Evolutionary conservation across 352 stramenopile genomes (phyloP).

Genomic region (Phytophthora fragariaefolia): DNA sequence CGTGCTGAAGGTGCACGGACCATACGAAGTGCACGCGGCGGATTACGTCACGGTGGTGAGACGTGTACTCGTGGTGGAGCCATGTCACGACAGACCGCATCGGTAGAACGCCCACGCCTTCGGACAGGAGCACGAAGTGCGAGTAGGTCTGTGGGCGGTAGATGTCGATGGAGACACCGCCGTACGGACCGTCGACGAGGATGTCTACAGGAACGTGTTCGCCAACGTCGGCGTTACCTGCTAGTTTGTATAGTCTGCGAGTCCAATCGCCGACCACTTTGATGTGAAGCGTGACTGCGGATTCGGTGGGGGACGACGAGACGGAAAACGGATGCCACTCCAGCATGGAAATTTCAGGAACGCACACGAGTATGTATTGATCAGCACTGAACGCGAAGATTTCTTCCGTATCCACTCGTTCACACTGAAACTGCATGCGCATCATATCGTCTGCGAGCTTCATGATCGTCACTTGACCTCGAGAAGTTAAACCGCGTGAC

Average conservation of each 20-base stretch:
- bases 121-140: neutral
- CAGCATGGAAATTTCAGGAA: conserved; percentile 52
- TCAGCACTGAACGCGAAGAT: conserved; percentile 39
- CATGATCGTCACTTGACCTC: conserved; percentile 10
- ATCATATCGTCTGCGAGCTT: conserved; percentile 22
- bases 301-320: conserved; percentile 61
- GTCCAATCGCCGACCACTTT: conserved; percentile 62
- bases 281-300: conserved; percentile 58
- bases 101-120: neutral
- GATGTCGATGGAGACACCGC: conserved; percentile 39
- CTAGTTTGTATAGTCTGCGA: conserved; percentile 30
- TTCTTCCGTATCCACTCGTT: conserved; percentile 27
- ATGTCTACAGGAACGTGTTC: conserved; percentile 18
- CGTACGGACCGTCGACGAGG: conserved; percentile 44
- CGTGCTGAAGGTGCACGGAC: neutral
- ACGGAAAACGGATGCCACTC: conserved; percentile 90
- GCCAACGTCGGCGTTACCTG: neutral
- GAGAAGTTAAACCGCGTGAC: conserved; percentile 12
- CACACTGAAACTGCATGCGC: conserved; percentile 39
- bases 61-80: neutral
- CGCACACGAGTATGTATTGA: conserved; percentile 79
- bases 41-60: neutral
- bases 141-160: conserved; percentile 38
- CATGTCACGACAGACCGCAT: neutral
- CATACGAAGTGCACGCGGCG: neutral